Conservation (phyloP, 805 yeast genomes). For the Pichia membranifaciens region DNA sequence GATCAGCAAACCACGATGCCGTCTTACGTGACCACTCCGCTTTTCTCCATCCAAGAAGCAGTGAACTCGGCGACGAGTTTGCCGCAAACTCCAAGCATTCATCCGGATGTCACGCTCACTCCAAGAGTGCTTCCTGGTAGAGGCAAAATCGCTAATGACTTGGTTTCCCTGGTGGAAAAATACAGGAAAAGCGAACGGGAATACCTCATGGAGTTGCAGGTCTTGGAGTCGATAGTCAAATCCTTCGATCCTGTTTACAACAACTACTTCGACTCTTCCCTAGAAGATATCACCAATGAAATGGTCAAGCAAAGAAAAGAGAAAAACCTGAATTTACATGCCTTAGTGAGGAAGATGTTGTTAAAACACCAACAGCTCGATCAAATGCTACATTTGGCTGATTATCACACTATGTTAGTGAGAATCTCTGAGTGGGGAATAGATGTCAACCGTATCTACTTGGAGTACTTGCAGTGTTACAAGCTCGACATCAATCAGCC, state of each 20-base stretch:
- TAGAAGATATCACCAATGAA: slow-evolving; percentile 23
- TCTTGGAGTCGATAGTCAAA: slow-evolving; percentile 19
- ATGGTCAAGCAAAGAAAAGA: slow-evolving; percentile 17
- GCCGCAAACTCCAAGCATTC: background rate
- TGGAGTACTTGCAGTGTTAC: slow-evolving; percentile 21
- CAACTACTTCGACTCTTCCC: slow-evolving; percentile 26
- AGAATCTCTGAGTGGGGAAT: slow-evolving; percentile 25
- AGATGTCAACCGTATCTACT: slow-evolving; percentile 18
- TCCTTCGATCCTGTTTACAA: slow-evolving; percentile 26
- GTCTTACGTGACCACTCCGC: slow-evolving; percentile 16
- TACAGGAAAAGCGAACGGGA: slow-evolving; percentile 17
- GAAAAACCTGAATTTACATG: slow-evolving; percentile 18
- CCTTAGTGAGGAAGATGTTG: slow-evolving; percentile 15
- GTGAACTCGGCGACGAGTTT: slow-evolving; percentile 12
- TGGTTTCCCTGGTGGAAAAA: slow-evolving; percentile 12
- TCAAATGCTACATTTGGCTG: slow-evolving; percentile 10
- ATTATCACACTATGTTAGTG: slow-evolving; percentile 13
- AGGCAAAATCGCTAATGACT: slow-evolving; percentile 1
- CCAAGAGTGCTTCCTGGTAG: background rate
- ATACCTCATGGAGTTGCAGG: slow-evolving; percentile 20
- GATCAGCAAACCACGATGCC: slow-evolving; percentile 9
- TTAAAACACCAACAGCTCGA: slow-evolving; percentile 18
- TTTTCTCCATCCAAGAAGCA: slow-evolving; percentile 22
- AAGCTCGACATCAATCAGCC: slow-evolving; percentile 21
- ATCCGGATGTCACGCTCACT: slow-evolving; percentile 1